Percentiles rank a stretch among this genome's conserved stretches.
Conservation (phyloP, 2,329 filamentous ascomycete genomes). For the Macrophomina tecta region DNA sequence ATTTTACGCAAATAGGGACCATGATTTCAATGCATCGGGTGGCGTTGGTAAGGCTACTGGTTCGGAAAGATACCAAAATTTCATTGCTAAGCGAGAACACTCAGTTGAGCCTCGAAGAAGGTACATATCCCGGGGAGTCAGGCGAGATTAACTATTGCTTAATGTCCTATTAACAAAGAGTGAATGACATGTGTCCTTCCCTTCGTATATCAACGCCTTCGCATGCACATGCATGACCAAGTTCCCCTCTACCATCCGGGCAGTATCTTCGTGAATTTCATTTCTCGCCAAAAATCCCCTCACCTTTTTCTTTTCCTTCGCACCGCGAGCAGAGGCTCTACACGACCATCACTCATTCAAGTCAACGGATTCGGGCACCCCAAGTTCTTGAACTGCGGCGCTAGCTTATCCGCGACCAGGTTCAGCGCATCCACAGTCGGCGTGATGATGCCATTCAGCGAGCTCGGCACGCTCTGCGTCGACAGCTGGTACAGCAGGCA, state of each 20-base stretch:
- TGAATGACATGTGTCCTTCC: not conserved
- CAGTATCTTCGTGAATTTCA: not conserved
- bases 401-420: not conserved
- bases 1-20: not conserved
- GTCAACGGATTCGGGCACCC: conserved; percentile 6
- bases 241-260: too few relatives aligned
- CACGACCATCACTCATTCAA: not conserved
- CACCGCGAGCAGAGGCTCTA: too few relatives aligned
- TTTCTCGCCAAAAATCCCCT: not conserved
- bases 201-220: not conserved
- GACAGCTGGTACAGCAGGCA: conserved; percentile 23
- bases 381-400: conserved; percentile 17
- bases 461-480: conserved; percentile 16
- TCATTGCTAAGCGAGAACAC: not conserved
- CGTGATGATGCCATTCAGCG: conserved; percentile 4
- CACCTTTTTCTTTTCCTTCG: not conserved
- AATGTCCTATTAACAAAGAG: not conserved
- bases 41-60: not conserved
- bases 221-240: not conserved
- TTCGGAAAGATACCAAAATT: conserved; percentile 19
- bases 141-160: not conserved
- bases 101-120: not conserved
- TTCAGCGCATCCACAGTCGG: conserved; percentile 23
- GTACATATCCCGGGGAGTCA: not conserved
- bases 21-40: conserved; percentile 11